Evolutionary conservation across 257 asterid species (phyloP).

Genomic region (Solanum virginianum): DNA sequence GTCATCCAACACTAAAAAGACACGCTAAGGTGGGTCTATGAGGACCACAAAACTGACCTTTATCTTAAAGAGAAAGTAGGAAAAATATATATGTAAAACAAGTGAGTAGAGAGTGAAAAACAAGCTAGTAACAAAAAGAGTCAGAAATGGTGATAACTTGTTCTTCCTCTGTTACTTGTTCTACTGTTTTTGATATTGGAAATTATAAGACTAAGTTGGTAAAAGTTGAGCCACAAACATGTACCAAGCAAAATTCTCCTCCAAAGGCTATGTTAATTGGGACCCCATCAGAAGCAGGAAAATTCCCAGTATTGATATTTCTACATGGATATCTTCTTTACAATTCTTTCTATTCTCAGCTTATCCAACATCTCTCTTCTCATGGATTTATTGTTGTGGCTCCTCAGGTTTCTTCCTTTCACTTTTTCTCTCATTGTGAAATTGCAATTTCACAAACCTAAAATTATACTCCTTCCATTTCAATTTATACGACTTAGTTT

Average conservation of each 20-base stretch:
- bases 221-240: conserved; percentile 15
- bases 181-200: conserved; percentile 36
- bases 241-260: conserved; percentile 18
- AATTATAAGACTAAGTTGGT: conserved; percentile 16
- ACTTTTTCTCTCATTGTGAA: too few species aligned
- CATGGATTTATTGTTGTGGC: conserved; percentile 81
- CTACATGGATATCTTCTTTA: conserved; percentile 79
- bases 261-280: conserved; percentile 58
- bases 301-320: conserved; percentile 48
- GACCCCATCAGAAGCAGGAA: conserved; percentile 45
- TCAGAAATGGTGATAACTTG: conserved; percentile 9
- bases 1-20: background rate
- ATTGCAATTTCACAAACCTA: background rate
- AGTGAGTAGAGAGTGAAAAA: background rate
- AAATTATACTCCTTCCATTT: too few species aligned
- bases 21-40: background rate
- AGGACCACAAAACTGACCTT: background rate
- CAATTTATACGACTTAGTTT: too few species aligned
- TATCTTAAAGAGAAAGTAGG: background rate
- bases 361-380: conserved; percentile 62
- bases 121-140: background rate
- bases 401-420: conserved; percentile 51
- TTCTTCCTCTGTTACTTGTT: conserved; percentile 8
- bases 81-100: background rate
- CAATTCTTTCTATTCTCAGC: conserved; percentile 82